Conservation (phyloP, 495 filamentous ascomycete species). For the Penicillium nucicola region DNA sequence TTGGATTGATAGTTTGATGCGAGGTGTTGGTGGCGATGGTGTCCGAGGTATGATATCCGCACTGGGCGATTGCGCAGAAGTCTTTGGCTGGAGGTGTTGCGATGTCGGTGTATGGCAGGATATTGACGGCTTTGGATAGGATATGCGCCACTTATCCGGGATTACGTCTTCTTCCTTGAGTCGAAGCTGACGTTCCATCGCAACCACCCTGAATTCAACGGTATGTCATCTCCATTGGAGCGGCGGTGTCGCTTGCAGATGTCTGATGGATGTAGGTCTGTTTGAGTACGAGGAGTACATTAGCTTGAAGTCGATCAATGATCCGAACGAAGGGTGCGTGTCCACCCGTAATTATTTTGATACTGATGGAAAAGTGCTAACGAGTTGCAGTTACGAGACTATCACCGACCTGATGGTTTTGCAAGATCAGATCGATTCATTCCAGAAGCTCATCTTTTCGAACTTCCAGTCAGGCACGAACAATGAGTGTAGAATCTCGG, state of each 20-base stretch:
- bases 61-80: background rate
- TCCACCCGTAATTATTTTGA: background rate
- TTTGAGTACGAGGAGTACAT: slow-evolving; percentile 99
- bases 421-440: slow-evolving; percentile 96
- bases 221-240: slow-evolving; percentile 39
- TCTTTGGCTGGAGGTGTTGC: background rate
- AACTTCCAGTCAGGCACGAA: slow-evolving; percentile 87
- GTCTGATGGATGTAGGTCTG: slow-evolving; percentile 49
- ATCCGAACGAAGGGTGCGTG: slow-evolving; percentile 85
- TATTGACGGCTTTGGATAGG: slow-evolving; percentile 46
- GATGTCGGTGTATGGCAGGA: slow-evolving; percentile 1
- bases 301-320: slow-evolving; percentile 94
- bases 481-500: slow-evolving; percentile 95
- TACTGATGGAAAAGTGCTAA: slow-evolving; percentile 13
- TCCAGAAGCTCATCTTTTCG: slow-evolving; percentile 97
- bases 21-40: slow-evolving; percentile 82
- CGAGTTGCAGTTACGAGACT: slow-evolving; percentile 71
- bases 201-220: slow-evolving; percentile 97
- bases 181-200: slow-evolving; percentile 92
- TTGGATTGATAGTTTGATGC: slow-evolving; percentile 90
- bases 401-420: slow-evolving; percentile 94
- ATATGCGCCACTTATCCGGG: slow-evolving; percentile 86
- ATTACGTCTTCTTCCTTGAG: slow-evolving; percentile 92
- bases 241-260: background rate
- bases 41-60: slow-evolving; percentile 57